Percentiles rank a stretch among this genome's conserved stretches.
Conservation (phyloP, 192 early-diverging fungal species). For the Podila epigama region DNA sequence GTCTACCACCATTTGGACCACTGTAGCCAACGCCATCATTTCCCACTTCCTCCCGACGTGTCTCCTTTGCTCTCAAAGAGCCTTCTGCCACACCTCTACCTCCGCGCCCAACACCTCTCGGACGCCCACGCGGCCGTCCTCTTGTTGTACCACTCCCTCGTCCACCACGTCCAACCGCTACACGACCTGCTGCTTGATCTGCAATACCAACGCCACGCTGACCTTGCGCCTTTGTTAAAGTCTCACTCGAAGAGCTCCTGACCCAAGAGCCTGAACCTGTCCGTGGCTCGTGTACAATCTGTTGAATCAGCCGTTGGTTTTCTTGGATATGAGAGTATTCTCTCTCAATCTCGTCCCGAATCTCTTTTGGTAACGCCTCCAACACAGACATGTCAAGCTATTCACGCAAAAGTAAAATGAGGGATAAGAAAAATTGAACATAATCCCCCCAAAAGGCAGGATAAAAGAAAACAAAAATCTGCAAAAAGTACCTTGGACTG, state of each 20-base stretch:
- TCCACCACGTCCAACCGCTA: background rate
- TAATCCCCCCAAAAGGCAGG: too few relatives aligned
- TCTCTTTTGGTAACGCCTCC: conserved; percentile 32
- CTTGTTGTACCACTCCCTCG: background rate
- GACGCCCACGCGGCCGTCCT: background rate
- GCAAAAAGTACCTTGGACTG: background rate
- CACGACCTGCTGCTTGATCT: too few relatives aligned
- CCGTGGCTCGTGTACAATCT: conserved; percentile 16
- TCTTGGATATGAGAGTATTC: conserved; percentile 42
- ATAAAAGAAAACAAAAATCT: background rate
- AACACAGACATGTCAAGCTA: conserved; percentile 42
- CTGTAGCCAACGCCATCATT: background rate
- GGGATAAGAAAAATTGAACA: background rate
- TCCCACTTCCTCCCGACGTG: background rate
- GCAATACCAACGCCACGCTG: too few relatives aligned
- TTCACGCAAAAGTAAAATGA: background rate
- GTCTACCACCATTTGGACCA: background rate
- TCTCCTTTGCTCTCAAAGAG: background rate
- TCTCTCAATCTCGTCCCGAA: conserved; percentile 45
- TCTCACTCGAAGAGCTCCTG: background rate
- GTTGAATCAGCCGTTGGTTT: conserved; percentile 23
- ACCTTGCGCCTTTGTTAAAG: too few relatives aligned
- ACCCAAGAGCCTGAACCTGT: background rate
- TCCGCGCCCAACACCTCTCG: background rate
- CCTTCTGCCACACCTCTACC: background rate